Base-by-base conservation (phyloP, 2,329 filamentous ascomycete genomes). In the Zalaria obscura region DNA sequence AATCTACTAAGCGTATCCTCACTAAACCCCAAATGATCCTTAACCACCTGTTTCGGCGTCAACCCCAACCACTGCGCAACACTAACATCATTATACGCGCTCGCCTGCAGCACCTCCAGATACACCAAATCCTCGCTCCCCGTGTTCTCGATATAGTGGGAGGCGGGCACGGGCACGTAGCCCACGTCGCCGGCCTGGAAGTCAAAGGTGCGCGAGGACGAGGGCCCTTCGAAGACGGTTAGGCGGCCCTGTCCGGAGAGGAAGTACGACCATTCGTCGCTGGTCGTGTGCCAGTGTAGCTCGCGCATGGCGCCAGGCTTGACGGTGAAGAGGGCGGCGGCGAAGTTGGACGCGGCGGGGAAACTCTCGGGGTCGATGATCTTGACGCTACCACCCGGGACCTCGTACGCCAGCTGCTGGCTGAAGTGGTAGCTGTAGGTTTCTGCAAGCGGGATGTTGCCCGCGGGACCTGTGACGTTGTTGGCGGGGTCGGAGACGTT, bases 231-330 rank as follows among this genome's bases (percentile, higher is more conserved):
- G 57, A 70, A 78, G 26, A 76, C 63, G 1, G 73, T 77, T 32
- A 76, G 63, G 6, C 75, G 67, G 0, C 67, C 75, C 7, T 66
- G 65, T 0, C 75, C 75, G 41, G 66, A 55, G 5, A 78, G 57
- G 60, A 78, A 76, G 56, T 72, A 78, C 39, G 66, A 67, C 75
- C 75, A 78, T 55, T 78, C 75, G 52, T 78, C 74, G 5, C 64
- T 68, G 1, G 64, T 66, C 1, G 71, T 70, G 58, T 79, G 75
- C 75, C 75, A 79, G 59, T 79, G 75, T 35, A 80, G 60, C 52
- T 79, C 75, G 25, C 76, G 68, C 71, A 79, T 73, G 1, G 74
- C 75, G n/a, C 75, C 75, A 0, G 75, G 74, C 49, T 75, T 62
- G 28, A 78, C 60, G 2, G 68, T 73, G 6, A 78, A 70, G 2